Conservation (phyloP, 768 basidiomycete species). For the Solioccasus polychromus region DNA sequence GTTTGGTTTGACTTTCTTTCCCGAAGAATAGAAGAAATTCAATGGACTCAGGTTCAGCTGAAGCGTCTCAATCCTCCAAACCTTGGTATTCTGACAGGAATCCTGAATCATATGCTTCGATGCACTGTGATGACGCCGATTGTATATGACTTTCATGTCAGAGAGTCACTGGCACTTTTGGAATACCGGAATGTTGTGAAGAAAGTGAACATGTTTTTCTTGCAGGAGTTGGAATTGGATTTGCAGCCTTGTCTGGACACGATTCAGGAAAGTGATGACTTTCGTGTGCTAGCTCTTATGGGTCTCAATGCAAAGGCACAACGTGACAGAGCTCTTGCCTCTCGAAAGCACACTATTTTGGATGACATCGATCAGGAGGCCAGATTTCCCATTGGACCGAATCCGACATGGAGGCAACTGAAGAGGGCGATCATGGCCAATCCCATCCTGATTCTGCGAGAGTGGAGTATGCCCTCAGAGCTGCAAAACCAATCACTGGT, state of each 20-base stretch:
- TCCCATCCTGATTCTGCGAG: constrained; percentile 2
- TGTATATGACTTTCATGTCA: constrained; percentile 4
- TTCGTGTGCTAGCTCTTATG: not conserved
- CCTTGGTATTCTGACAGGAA: constrained; percentile 6
- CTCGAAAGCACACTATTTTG: not conserved
- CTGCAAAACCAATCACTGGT: not conserved
- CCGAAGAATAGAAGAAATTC: not conserved
- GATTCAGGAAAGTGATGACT: not conserved
- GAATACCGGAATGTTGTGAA: not conserved
- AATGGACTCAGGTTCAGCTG: not conserved
- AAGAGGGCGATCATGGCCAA: not conserved
- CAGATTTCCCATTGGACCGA: constrained; percentile 2
- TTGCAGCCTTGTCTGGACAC: not conserved
- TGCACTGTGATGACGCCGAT: not conserved
- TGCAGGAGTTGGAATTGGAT: not conserved
- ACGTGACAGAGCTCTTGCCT: not conserved
- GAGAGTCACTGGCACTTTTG: not conserved
- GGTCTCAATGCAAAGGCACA: not conserved
- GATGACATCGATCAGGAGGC: not conserved
- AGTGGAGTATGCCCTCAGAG: not conserved
- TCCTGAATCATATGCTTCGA: constrained; percentile 7
- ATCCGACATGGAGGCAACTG: constrained; percentile 2
- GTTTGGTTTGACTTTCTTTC: constrained; percentile 2
- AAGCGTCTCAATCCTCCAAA: constrained; percentile 5
- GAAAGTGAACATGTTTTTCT: not conserved